Base-by-base conservation (phyloP, 768 basidiomycete genomes). In the Boletus coccyginus region DNA sequence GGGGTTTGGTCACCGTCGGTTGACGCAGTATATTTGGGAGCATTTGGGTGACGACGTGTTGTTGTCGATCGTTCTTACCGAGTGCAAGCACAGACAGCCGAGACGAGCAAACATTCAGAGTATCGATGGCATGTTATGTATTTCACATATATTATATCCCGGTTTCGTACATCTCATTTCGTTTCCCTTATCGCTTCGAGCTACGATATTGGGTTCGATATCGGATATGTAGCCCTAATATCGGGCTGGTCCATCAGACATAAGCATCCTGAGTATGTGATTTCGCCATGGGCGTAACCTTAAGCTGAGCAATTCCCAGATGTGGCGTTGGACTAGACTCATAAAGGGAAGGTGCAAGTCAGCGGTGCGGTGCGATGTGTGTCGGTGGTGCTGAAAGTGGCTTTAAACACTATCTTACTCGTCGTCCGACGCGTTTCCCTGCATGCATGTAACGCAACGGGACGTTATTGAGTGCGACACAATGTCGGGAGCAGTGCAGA, bases 101-200 rank as follows among this genome's bases (percentile, higher is more conserved):
- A 45, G 33, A 6, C 11, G 43, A 59, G 50, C 31, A 3, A 43
- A 32, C 17, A n/a, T 46, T 45, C 21, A 51, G 47, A 41, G 42
- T 42, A 46, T 56, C 9, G 44, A 46, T 14, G 24, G 39, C 56
- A 61, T 32, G 53, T 53, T 57, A 67, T 71, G 65, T 69, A 68
- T 61, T 61, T 46, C 54, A 67, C 44, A 56, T 63, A 65, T 64
- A 58, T 64, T 56, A 62, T 57, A 50, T 58, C 54, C 57, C 56
- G 58, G 64, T 59, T 49, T 59, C 63, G 68, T 45, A 46, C 54
- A 52, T 29, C 48, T 53, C 60, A 57, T 52, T 51, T 69, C 55
- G 59, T 55, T 57, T 58, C 51, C 35, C 32, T n/a, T 11, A 8
- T 45, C 46, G 57, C 48, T 67, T 56, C 35, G 27, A 42, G 54